Evolutionary conservation across 768 basidiomycete species (phyloP), one percentile per base, ranked within the genome.

Genomic region (Trametes punicea): DNA sequence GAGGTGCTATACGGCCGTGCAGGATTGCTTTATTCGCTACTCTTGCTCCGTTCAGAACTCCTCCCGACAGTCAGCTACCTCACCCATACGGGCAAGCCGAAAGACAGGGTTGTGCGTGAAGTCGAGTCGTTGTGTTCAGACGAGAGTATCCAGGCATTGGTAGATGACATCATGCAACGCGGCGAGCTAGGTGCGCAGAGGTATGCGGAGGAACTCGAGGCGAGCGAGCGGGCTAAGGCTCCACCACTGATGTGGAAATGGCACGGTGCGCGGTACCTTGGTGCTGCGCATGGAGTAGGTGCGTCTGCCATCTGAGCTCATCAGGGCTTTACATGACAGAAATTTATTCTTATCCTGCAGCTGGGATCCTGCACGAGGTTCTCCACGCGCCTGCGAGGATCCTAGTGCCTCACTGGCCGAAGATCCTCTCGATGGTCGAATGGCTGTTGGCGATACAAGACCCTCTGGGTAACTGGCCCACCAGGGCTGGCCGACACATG

Each of bases 251-350:
- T 83, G 81, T 83, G 82, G 83, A 69, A 67, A 9, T 84, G 83
- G 83, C 77, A 81, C 60, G 70, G 74, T n/a, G 81, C 75, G 58
- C 69, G 77, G 21, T 83, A 83, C 62, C 67, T 83, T 1, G 82
- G 83, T 33, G 81, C 71, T 15, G 81, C 81, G 3, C 83, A 84
- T 69, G 83, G 83, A n/a, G 72, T 82, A 50, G 79, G 82, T 80
- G 54, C 42, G 80, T 70, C 7, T 26, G 18, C n/a, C n/a, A 29
- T 11, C 29, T 18, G 6, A 18, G 49, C 15, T 27, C 21, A 18
- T 11, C 13, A 25, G 18, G 4, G 26, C 11, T 23, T 8, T 16
- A 16, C 4, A n/a, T 47, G 20, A 31, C 8, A 23, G 21, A 3
- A 6, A 26, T 23, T 21, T 7, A 11, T 5, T 7, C 21, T 33